These are phyloP conservation scores for Oryza punctata DNA, from an alignment of 176 grass and related monocot species.

Conservation along the genomic window DNA sequence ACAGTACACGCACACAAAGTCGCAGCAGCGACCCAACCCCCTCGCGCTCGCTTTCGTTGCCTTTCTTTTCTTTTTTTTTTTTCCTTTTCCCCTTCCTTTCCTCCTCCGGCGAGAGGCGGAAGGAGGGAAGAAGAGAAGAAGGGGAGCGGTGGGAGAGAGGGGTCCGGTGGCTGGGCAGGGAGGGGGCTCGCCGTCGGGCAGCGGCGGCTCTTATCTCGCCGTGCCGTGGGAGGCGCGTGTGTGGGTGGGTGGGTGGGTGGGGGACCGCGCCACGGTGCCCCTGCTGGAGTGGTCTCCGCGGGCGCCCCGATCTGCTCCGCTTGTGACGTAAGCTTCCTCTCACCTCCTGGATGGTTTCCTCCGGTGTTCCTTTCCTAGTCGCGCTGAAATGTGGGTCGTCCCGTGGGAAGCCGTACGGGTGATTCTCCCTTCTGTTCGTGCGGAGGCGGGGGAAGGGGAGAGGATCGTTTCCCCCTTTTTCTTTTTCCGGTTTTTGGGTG, in stretches of 20 bases:
- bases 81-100: background rate
- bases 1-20: too few relatives aligned
- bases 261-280: too few relatives aligned
- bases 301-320: slow-evolving; percentile 9
- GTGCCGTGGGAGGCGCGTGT: background rate
- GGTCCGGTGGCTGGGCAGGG: background rate
- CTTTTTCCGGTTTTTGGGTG: background rate
- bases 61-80: background rate
- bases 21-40: background rate
- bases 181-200: too few relatives aligned
- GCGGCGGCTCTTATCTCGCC: background rate
- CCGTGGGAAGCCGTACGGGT: background rate
- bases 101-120: slow-evolving; percentile 17
- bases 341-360: background rate
- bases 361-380: background rate
- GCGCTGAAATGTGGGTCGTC: slow-evolving; percentile 30
- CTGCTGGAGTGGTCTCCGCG: too few relatives aligned
- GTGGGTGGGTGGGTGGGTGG: too few relatives aligned
- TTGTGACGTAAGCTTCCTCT: slow-evolving; percentile 1
- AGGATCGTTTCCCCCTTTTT: background rate
- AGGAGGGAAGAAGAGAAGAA: too few relatives aligned
- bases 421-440: background rate
- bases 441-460: background rate
- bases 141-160: background rate
- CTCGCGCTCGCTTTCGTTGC: slow-evolving; percentile 24